Evolutionary conservation across 345 rosid species (phyloP), one percentile per base, ranked within the genome.

Genomic region (Psidium friedrichsthalianum): DNA sequence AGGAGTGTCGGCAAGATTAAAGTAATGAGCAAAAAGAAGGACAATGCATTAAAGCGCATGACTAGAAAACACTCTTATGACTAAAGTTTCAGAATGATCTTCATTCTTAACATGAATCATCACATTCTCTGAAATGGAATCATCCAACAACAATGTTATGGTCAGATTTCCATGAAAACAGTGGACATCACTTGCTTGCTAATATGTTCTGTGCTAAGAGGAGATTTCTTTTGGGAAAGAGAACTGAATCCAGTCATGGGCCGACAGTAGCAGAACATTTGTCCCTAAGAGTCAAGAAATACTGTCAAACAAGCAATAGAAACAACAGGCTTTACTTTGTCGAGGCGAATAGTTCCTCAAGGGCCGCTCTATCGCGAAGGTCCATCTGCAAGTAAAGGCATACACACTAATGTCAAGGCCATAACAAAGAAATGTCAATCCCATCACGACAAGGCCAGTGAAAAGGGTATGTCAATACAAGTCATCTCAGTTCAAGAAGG

Each of bases 301-400:
- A 69, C 80, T 32, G 78, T 9, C 47, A 32, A 18, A 36, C 78
- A 9, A 69, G 78, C 47, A 69, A 69, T 16, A 69, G 78, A 32
- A 69, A 69, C 0, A 3, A 53, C 85, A 25, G 29, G 47, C 61
- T 87, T 52, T 95, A 97, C 99, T 90, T 95, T 53, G 95, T 91
- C 58, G 89, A 83, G 1, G 95, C 82, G 86, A 97, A 97, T 83
- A 96, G n/a, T 49, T 86, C 92, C 88, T 95, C 95, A 55, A 97
- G 93, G 44, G 97, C 99, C 49, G 95, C 90, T 87, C 88, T 94
- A 89, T 97, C 91, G 82, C 99, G 89, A 81, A 97, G 96, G 89
- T 96, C 98, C 89, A 93, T 89, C 99, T 97, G 94, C 93, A 91
- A 82, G 47, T 42, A 76, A 87, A 87, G 56, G 83, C 80, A 36